Base-by-base conservation (phyloP, 1,139 yeast species). In the Blastobotrys buckinghamii region DNA sequence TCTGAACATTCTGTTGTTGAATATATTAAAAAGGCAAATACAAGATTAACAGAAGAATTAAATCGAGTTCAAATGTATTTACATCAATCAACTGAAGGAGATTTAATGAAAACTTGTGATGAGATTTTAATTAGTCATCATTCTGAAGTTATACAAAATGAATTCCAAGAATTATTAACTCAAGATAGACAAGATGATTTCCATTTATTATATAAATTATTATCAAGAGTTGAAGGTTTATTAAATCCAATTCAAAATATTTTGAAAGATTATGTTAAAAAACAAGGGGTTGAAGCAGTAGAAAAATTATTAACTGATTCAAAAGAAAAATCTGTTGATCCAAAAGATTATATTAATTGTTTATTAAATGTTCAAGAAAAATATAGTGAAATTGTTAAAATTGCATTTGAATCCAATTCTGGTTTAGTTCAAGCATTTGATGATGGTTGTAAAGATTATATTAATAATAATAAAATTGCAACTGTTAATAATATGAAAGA, bases 361-460 rank as follows among this genome's bases (percentile, higher is more conserved):
- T 73, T 94, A 53, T 76, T 92, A 43, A 72, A 75, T 39, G 84
- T 89, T 29, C 85, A 90, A 66, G 65, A 73, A 55, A 76, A 82
- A 65, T 84, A 81, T 71, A 75, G 80, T 59, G 74, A 76, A 43
- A 77, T 90, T 62, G 95, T 90, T 26, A 71, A 70, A 44, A 68
- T 64, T 39, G 86, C 95, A 1, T 87, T 92, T 65, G 81, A 78
- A 54, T 79, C 79, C 58, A 88, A 88, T 62, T 77, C 89, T 2
- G 79, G 83, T 35, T 85, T 92, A 71, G 86, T 86, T 50, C 86
- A 85, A 63, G 88, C 97, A 0, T 76, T 92, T 56, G 97, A 92
- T 63, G 81, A 79, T 58, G 96, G 97, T 0, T 92, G 96, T 62
- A 80, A 87, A 50, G 75, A 77, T 44, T 90, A 85, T 62, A 89